Conservation (phyloP, 495 filamentous ascomycete genomes). For the Xylaria curta region DNA sequence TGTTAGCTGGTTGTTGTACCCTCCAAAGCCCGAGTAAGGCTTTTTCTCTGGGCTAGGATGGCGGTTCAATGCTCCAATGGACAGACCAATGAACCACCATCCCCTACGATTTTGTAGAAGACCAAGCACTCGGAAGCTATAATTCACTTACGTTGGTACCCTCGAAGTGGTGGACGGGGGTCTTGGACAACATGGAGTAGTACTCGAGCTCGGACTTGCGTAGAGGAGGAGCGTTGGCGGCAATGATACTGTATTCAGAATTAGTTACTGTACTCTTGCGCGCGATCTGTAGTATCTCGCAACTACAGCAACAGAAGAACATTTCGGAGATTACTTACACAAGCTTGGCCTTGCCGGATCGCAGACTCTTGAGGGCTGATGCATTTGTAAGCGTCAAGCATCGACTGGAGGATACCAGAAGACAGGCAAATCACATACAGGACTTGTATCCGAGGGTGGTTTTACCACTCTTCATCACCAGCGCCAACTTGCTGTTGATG, state of each 20-base stretch:
- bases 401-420: slow-evolving; percentile 1
- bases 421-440: slow-evolving; percentile 17
- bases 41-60: slow-evolving; percentile 77
- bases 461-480: slow-evolving; percentile 31
- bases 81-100: slow-evolving; percentile 26
- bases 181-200: slow-evolving; percentile 93
- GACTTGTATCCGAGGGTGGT: slow-evolving; percentile 93
- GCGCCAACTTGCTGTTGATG: slow-evolving; percentile 61
- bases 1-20: slow-evolving; percentile 67
- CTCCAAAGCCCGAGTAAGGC: slow-evolving; percentile 80
- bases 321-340: slow-evolving; percentile 39
- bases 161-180: slow-evolving; percentile 90
- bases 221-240: slow-evolving; percentile 94
- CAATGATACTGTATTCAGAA: slow-evolving; percentile 58
- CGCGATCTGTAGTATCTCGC: not conserved
- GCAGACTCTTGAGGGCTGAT: slow-evolving; percentile 87
- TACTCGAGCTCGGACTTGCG: slow-evolving; percentile 87
- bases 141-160: slow-evolving; percentile 90
- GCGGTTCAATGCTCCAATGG: slow-evolving; percentile 19
- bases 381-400: slow-evolving; percentile 8
- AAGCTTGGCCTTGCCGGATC: slow-evolving; percentile 81
- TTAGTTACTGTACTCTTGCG: not conserved
- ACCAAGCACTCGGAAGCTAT: slow-evolving; percentile 28
- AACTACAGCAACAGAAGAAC: not conserved
- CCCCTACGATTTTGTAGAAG: slow-evolving; percentile 24